Base-by-base conservation (phyloP, 2,329 filamentous ascomycete species). In the Fusarium pseudoanthophilum region DNA sequence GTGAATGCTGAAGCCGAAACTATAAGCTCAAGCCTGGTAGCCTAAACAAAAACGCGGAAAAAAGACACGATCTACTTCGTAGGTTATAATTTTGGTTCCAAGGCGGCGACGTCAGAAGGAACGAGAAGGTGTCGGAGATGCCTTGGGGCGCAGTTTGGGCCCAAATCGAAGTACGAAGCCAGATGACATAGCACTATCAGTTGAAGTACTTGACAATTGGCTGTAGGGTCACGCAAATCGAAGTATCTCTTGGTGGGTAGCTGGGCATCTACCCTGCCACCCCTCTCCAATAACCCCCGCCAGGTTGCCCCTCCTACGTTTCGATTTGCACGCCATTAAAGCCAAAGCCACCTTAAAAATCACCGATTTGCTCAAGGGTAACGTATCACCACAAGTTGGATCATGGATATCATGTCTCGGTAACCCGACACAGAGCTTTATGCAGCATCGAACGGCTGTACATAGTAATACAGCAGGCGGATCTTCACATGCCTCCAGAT, bases 221-320 rank as follows among this genome's bases (percentile, higher is more conserved):
- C 51, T 43, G 45, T 37, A 24, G 32, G 7, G 14, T 11, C 36
- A 56, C 37, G 36, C 32, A 52, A 36, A 46, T 28, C 14, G 37
- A 67, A 52, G 72, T 74, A 74, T 51, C 66, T 58, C 36, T 46
- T 45, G 43, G 24, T 59, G 53, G 43, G 43, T 43, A 60, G 63
- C 66, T 68, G 71, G 71, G 72, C 60, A 60, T 40, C 59, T 65
- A 71, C 60, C 65, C 72, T 60, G 34, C 37, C 40, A 45, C 60
- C 61, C 48, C 40, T 48, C 46, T 67, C 64, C 43, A 66, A 66
- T 43, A 58, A 58, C 42, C 64, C 74, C 76, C 73, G 74, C 76
- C 63, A 75, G 75, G 76, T 78, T 78, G 75, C 76, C 75, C 76
- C 76, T 78, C 76, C 76, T 77, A 77, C 75, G 60, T 56, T 68